phyloP scores from a whole-genome alignment of 768 basidiomycete species.

The Hericium coralloides region DNA sequence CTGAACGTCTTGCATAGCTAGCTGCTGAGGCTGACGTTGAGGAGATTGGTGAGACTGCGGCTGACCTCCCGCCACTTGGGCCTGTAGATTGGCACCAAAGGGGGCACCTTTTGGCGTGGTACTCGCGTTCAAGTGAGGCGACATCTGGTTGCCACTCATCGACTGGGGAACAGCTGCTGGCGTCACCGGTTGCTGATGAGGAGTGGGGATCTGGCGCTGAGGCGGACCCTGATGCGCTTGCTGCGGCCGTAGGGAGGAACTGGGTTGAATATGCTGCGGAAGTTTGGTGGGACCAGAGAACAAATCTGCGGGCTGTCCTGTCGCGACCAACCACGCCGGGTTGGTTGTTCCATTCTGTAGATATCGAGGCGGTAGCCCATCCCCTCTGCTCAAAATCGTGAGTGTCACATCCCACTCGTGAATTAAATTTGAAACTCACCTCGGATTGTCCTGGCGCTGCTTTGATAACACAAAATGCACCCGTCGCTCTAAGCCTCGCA shows the following conservation, averaged over 20 bases:
- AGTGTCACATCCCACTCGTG: not conserved
- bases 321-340: not conserved
- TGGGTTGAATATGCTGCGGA: not conserved
- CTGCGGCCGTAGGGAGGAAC: not conserved
- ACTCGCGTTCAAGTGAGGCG: not conserved
- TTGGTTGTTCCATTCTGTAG: slow-evolving; percentile 1
- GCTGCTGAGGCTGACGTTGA: not conserved
- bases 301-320: not conserved
- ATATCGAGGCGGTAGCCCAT: not conserved
- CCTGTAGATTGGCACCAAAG: not conserved
- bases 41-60: not conserved
- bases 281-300: not conserved
- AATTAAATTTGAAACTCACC: no score
- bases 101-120: not conserved
- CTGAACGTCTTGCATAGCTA: not conserved
- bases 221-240: not conserved
- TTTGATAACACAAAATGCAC: not conserved
- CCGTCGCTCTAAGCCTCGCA: not conserved
- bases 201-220: not conserved
- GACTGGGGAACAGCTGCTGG: not conserved
- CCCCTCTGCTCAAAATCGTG: not conserved
- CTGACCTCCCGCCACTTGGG: no score
- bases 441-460: not conserved
- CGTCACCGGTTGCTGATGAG: not conserved
- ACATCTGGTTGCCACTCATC: not conserved